Evolutionary conservation across 108 stramenopile species (phyloP).

Genomic region (Craspedostauros australis): DNA sequence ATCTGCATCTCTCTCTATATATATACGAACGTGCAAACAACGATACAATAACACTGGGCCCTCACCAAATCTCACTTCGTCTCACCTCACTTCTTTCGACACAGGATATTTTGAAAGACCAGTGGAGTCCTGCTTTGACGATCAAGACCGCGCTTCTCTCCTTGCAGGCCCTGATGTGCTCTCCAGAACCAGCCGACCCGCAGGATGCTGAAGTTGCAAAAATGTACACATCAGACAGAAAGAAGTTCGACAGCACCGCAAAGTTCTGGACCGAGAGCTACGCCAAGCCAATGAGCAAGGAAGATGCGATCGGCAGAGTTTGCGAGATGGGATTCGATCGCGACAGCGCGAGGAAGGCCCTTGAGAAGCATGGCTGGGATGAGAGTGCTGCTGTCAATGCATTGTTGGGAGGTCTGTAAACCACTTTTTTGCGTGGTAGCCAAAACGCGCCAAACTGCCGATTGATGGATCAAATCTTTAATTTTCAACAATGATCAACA

Average conservation of each 20-base stretch:
- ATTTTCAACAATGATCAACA: background rate
- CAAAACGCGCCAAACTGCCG: background rate
- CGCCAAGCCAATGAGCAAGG: conserved; percentile 69
- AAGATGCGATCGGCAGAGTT: conserved; percentile 69
- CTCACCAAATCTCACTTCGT: conserved; percentile 1
- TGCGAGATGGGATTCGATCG: conserved; percentile 95
- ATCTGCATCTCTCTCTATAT: too few relatives aligned
- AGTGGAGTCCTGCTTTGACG: conserved; percentile 96
- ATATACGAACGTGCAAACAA: background rate
- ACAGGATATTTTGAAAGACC: conserved; percentile 96
- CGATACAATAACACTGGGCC: background rate
- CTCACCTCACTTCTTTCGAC: background rate
- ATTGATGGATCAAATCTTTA: background rate
- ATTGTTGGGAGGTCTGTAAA: conserved; percentile 57
- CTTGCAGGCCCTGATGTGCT: conserved; percentile 88
- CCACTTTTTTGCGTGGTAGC: too few relatives aligned
- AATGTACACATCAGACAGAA: conserved; percentile 79
- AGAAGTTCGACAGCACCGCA: conserved; percentile 81
- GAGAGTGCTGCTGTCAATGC: conserved; percentile 87
- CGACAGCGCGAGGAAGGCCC: conserved; percentile 70
- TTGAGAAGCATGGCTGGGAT: conserved; percentile 85
- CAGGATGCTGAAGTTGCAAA: conserved; percentile 95
- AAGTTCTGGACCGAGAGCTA: conserved; percentile 92
- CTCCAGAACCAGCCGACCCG: conserved; percentile 90
- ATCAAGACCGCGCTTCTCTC: conserved; percentile 93